These are phyloP conservation scores for Gymnopilus junonius DNA, from an alignment of 768 basidiomycete species.

Conservation along the genomic window DNA sequence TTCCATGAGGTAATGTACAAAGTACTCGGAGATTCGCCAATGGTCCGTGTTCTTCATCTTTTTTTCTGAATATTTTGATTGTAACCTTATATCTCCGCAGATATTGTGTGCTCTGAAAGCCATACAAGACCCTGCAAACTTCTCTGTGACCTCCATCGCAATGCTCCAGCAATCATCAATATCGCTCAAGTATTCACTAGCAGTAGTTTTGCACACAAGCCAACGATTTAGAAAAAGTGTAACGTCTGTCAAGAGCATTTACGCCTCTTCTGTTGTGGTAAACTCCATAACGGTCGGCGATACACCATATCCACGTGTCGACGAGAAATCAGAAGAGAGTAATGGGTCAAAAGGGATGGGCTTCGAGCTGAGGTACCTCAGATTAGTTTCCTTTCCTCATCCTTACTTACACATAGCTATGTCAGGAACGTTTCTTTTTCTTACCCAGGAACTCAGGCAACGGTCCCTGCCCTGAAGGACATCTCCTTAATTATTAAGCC, in stretches of 20 bases:
- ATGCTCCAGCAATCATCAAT: slow-evolving; percentile 42
- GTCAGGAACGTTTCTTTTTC: slow-evolving; percentile 54
- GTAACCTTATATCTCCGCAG: slow-evolving; percentile 19
- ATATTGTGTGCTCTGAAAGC: slow-evolving; percentile 40
- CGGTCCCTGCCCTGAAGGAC: slow-evolving; percentile 36
- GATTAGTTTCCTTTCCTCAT: not conserved
- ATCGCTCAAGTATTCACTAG: slow-evolving; percentile 30
- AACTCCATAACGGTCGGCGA: slow-evolving; percentile 31
- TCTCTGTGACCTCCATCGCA: slow-evolving; percentile 44
- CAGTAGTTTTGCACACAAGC: slow-evolving; percentile 17
- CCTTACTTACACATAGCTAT: not conserved
- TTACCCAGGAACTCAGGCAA: slow-evolving; percentile 50
- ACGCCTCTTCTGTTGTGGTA: slow-evolving; percentile 24
- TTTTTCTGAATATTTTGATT: not conserved
- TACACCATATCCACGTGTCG: slow-evolving; percentile 25
- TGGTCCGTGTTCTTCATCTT: slow-evolving; percentile 23
- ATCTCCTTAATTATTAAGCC: slow-evolving; percentile 49
- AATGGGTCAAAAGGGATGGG: slow-evolving; percentile 10
- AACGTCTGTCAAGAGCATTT: slow-evolving; percentile 35
- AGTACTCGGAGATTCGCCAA: slow-evolving; percentile 33
- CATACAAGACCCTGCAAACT: slow-evolving; percentile 33
- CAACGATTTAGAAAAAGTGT: slow-evolving; percentile 28
- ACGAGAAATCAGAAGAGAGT: slow-evolving; percentile 5
- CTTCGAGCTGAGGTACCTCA: slow-evolving; percentile 2
- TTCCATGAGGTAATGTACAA: slow-evolving; percentile 19